These are phyloP conservation scores for Musa beccarii DNA, from an alignment of 176 grass and related monocot species.

Conservation along the genomic window DNA sequence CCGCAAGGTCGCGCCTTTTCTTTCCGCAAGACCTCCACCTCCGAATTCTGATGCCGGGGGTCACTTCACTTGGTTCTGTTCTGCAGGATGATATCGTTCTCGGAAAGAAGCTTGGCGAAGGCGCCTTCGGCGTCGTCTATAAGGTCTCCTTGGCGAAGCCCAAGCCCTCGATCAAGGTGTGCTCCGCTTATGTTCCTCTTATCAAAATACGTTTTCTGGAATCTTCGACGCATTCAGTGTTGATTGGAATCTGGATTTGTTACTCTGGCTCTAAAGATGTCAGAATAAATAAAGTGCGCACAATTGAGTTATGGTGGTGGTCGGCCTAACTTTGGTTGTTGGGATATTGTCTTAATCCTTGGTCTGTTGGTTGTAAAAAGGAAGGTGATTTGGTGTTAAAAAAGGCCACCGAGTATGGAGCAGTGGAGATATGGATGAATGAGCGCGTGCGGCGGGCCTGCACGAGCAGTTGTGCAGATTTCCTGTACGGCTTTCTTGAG, in stretches of 20 bases:
- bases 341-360: neutral
- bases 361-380: conserved; percentile 25
- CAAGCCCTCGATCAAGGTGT: conserved; percentile 51
- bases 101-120: conserved; percentile 88
- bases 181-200: conserved; percentile 6
- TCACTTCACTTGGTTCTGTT: conserved; percentile 13
- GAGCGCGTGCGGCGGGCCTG: conserved; percentile 81
- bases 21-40: neutral
- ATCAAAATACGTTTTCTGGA: conserved; percentile 1
- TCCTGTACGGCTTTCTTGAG: conserved; percentile 89
- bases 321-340: neutral
- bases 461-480: conserved; percentile 76
- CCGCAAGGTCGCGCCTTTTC: conserved; percentile 48
- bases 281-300: neutral
- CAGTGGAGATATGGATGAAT: conserved; percentile 99
- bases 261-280: neutral
- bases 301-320: neutral
- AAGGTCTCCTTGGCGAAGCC: conserved; percentile 67
- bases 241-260: neutral
- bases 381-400: conserved; percentile 84
- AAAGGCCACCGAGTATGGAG: conserved; percentile 95
- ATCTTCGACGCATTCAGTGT: neutral
- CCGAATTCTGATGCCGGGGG: neutral
- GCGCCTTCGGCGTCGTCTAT: conserved; percentile 83
- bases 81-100: conserved; percentile 75